phyloP scores from a whole-genome alignment of 805 yeast species.

The Teunomyces gatunensis region DNA sequence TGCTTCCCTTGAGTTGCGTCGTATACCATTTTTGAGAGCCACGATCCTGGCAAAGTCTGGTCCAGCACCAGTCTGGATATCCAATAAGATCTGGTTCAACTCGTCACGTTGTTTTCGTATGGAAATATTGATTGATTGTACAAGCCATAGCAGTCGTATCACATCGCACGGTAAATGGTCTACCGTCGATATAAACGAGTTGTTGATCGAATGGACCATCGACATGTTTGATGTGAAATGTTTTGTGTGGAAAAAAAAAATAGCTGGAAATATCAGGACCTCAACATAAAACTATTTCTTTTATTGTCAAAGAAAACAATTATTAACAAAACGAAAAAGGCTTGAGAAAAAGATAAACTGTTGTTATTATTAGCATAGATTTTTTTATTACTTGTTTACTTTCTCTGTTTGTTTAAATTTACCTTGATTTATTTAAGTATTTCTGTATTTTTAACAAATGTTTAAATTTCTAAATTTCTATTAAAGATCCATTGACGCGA shows the following conservation, averaged over 20 bases:
- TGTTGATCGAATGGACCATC: conserved; percentile 25
- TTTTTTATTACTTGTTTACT: no score
- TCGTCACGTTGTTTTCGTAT: conserved; percentile 16
- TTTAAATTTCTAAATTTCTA: neutral
- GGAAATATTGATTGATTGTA: conserved; percentile 35
- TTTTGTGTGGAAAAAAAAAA: neutral
- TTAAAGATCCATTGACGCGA: neutral
- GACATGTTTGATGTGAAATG: neutral
- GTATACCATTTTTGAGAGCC: conserved; percentile 6
- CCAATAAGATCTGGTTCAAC: conserved; percentile 6
- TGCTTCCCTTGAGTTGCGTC: conserved; percentile 17
- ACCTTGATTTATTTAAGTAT: neutral
- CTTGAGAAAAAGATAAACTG: no score
- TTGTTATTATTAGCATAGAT: no score
- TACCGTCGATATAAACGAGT: conserved; percentile 39
- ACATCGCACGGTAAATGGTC: conserved; percentile 46
- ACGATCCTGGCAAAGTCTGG: neutral
- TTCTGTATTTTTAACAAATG: neutral
- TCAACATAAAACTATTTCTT: neutral
- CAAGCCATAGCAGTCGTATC: conserved; percentile 41
- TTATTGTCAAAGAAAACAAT: no score
- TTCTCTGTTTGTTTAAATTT: no score
- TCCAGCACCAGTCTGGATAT: conserved; percentile 4
- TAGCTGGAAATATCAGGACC: no score
- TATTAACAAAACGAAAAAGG: no score